Conservation (phyloP, 176 grass and related monocot genomes). For the maize (Zea mays) region DNA sequence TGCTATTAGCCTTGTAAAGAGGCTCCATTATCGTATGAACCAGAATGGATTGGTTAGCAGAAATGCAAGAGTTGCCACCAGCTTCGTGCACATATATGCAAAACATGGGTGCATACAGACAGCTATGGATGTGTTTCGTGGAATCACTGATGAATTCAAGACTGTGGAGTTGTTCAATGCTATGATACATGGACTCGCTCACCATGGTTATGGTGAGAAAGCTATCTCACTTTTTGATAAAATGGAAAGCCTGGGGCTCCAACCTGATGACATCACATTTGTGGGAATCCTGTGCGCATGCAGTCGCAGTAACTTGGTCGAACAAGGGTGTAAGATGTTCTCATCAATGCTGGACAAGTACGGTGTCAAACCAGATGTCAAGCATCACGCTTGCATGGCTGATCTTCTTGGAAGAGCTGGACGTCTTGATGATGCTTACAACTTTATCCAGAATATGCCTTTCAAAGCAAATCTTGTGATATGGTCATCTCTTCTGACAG, state of each 20-base stretch:
- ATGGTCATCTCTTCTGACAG: slow-evolving; percentile 58
- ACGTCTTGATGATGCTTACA: slow-evolving; percentile 41
- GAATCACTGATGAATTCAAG: slow-evolving; percentile 29
- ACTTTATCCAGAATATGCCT: slow-evolving; percentile 54
- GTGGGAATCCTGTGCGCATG: slow-evolving; percentile 50
- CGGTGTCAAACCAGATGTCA: slow-evolving; percentile 34
- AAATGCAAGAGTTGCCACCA: slow-evolving; percentile 51
- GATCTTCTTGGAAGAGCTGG: slow-evolving; percentile 67
- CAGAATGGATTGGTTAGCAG: slow-evolving; percentile 20
- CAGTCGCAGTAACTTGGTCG: slow-evolving; percentile 46
- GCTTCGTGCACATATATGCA: slow-evolving; percentile 57
- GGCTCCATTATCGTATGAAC: slow-evolving; percentile 40
- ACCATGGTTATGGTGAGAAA: slow-evolving; percentile 40
- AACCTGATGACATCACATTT: slow-evolving; percentile 54
- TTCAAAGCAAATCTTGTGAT: slow-evolving; percentile 45
- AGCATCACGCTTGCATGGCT: slow-evolving; percentile 57
- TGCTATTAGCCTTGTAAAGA: slow-evolving; percentile 39
- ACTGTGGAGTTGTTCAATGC: slow-evolving; percentile 60
- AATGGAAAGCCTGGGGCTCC: slow-evolving; percentile 46
- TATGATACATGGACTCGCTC: slow-evolving; percentile 61
- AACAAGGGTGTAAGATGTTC: slow-evolving; percentile 41
- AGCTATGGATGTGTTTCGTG: slow-evolving; percentile 54
- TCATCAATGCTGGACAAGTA: slow-evolving; percentile 49
- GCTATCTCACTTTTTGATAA: slow-evolving; percentile 48
- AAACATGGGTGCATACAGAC: slow-evolving; percentile 53